Evolutionary conservation across 768 basidiomycete species (phyloP).

Genomic region (Pholiota conissans): DNA sequence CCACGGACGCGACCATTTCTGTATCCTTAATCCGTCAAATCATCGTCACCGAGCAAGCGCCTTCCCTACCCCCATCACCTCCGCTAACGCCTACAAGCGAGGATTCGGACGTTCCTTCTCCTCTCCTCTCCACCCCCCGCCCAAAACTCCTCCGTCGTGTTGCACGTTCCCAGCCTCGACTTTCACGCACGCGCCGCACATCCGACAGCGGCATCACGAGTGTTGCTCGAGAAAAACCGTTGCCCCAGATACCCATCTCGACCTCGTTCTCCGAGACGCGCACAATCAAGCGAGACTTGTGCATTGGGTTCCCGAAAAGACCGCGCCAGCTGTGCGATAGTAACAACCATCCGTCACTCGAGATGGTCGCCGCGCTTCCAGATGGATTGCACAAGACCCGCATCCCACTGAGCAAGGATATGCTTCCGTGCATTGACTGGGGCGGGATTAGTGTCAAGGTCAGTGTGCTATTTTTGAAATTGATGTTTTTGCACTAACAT

Average conservation of each 20-base stretch:
- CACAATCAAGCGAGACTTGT: conserved; percentile 50
- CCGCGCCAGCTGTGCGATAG: conserved; percentile 46
- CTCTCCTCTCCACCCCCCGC: conserved; percentile 11
- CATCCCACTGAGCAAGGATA: conserved; percentile 51
- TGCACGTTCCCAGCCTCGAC: conserved; percentile 30
- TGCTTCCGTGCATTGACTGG: conserved; percentile 70
- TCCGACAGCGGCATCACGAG: conserved; percentile 20
- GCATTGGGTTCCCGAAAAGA: conserved; percentile 71
- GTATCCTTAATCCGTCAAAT: conserved; percentile 65
- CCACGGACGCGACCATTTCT: conserved; percentile 69
- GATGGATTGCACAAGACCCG: conserved; percentile 69
- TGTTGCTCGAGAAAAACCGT: conserved; percentile 36
- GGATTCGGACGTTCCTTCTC: conserved; percentile 28
- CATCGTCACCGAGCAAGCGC: conserved; percentile 44
- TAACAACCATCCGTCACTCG: conserved; percentile 44
- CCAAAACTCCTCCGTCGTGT: conserved; percentile 36
- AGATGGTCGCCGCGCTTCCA: conserved; percentile 50
- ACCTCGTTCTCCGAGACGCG: conserved; percentile 42
- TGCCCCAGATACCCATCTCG: conserved; percentile 39
- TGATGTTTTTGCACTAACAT: too few relatives aligned
- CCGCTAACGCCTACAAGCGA: conserved; percentile 55
- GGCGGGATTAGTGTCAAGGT: conserved; percentile 66
- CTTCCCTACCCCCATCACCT: conserved; percentile 40
- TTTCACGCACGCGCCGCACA: conserved; percentile 21
- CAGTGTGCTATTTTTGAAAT: conserved; percentile 5